phyloP scores from a whole-genome alignment of 2,329 filamentous ascomycete species.

The Trichophaea hybrida region DNA sequence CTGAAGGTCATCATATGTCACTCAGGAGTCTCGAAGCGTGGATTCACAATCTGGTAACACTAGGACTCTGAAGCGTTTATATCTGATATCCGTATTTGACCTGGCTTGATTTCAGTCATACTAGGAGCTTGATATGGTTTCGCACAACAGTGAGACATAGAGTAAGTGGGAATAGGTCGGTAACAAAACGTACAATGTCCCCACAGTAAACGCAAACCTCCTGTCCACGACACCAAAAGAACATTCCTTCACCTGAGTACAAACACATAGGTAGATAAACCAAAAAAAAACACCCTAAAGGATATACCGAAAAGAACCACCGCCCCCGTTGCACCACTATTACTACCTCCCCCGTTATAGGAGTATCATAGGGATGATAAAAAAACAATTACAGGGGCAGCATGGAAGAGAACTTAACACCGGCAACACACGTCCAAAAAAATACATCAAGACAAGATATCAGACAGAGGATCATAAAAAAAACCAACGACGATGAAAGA shows the following conservation, averaged over 20 bases:
- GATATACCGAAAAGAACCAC: not conserved
- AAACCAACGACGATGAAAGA: constrained; percentile 2
- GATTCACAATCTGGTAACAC: too few species aligned
- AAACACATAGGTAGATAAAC: not conserved
- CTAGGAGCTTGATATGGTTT: too few species aligned
- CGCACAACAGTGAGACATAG: too few species aligned
- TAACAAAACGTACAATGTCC: too few species aligned
- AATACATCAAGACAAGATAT: constrained; percentile 5
- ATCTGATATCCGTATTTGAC: too few species aligned
- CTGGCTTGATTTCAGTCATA: too few species aligned
- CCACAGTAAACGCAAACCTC: not conserved
- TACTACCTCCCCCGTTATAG: not conserved
- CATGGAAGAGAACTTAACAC: constrained; percentile 7
- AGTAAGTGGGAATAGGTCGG: too few species aligned
- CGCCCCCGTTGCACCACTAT: not conserved
- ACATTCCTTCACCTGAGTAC: not conserved
- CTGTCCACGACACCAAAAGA: not conserved
- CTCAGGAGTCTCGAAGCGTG: too few species aligned
- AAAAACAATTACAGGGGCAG: not conserved
- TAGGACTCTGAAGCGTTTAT: too few species aligned
- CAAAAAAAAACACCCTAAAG: not conserved
- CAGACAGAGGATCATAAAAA: constrained; percentile 8
- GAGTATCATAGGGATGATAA: not conserved
- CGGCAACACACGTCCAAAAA: not conserved
- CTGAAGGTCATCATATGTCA: too few species aligned